Evolutionary conservation across 495 filamentous ascomycete species (phyloP), one percentile per base, ranked within the genome.

Genomic region (Aspergillus olivimuriae): DNA sequence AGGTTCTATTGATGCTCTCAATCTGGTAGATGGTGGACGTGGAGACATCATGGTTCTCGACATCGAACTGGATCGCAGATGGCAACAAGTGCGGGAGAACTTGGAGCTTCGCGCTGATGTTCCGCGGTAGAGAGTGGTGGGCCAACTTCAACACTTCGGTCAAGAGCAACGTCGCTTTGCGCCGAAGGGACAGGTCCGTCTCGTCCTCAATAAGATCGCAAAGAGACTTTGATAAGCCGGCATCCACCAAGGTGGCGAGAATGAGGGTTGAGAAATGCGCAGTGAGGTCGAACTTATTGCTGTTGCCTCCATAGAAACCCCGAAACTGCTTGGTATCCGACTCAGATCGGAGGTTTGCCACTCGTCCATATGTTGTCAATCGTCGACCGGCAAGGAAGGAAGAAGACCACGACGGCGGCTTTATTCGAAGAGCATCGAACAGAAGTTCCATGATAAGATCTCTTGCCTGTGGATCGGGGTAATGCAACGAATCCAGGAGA

Each of bases 21-120:
- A 97, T 90, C 57, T 97, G 92, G 58, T 96, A 98, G 26, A 97
- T 86, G 4, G 89, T 89, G 2, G 84, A 81, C 1, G 86, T 87
- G 14, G 89, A 86, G 33, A 83, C 70, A 48, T 88, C 89, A 42
- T 84, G 81, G n/a, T 79, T 78, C 6, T 88, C 79, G 20, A 75
- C 66, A 10, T 74, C 70, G 44, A 87, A 87, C 42, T 77, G 74
- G 4, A 87, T 74, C 3, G 89, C 90, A 4, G 84, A 75, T 19
- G 78, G 66, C 38, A 98, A 81, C 8, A 97, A 67, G 32, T 87
- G 79, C 9, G 94, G 89, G 28, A 97, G 75, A 7, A 92, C 72
- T 52, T 98, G 94, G 34, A 95, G 63, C 24, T 84, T 73, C 39
- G 80, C 80, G 55, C 88, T 95, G 70, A 86, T 82, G 8, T 69